Conservation (phyloP, 1,139 yeast genomes). For the Saccharomyces hybrid region DNA sequence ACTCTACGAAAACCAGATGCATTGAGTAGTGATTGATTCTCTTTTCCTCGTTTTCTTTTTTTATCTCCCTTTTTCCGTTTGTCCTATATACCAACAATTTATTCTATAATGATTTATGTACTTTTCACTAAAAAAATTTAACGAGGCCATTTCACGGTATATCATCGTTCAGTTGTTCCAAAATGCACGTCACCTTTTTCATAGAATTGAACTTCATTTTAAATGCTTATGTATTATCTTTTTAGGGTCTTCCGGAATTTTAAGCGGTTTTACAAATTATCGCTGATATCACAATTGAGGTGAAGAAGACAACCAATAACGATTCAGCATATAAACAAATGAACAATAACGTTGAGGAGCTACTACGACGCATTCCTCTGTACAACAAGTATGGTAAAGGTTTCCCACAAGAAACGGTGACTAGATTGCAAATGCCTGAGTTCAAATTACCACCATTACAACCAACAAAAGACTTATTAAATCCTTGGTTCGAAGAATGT, state of each 20-base stretch:
- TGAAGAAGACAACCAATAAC: not conserved
- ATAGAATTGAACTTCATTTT: no score
- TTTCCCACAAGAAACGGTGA: slow-evolving; percentile 16
- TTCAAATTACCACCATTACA: slow-evolving; percentile 16
- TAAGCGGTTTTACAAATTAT: not conserved
- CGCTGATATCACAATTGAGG: not conserved
- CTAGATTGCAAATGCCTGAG: slow-evolving; percentile 14
- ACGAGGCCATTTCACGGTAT: not conserved
- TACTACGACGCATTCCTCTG: slow-evolving; percentile 19
- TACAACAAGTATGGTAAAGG: slow-evolving; percentile 20
- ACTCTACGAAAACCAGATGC: slow-evolving; percentile 11
- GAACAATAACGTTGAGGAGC: slow-evolving; percentile 13
- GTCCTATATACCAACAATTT: not conserved
- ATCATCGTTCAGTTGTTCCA: no score
- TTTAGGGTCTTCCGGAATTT: not conserved
- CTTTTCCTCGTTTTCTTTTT: slow-evolving; percentile 3
- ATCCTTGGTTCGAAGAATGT: slow-evolving; percentile 27
- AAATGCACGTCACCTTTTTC: no score
- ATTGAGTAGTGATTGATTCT: slow-evolving; percentile 9
- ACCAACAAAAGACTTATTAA: slow-evolving; percentile 18
- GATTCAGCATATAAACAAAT: not conserved
- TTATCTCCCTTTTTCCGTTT: slow-evolving; percentile 1
- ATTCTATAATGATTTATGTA: not conserved
- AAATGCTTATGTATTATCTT: not conserved
- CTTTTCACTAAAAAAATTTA: not conserved